Base-by-base conservation (phyloP, 805 yeast species). In the Myxozyma udenii region DNA sequence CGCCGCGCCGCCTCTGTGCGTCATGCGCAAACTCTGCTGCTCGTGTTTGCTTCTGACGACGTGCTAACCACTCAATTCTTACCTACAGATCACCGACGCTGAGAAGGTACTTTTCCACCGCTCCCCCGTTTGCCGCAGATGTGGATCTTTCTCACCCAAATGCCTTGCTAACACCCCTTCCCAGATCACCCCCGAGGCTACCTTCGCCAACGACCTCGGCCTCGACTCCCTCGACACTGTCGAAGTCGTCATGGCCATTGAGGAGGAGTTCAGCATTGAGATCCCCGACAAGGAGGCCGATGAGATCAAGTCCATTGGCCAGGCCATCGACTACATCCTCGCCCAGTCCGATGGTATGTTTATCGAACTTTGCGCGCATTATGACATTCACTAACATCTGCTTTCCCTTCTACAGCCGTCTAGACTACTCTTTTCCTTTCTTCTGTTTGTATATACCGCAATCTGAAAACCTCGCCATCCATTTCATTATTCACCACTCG, bases 211-310 rank as follows among this genome's bases (percentile, higher is more conserved):
- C 48, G 95, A 87, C 65, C 78, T 87, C 62, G 91, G 90, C n/a
- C 78, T 87, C 67, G 98, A 91, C 71, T 87, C 96, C 7, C 78
- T 91, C 61, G 98, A 91, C 67, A 85, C 93, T 58, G 96, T 91
- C 57, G 98, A 91, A 75, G 90, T 93, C 50, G 78, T 93, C 64
- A 95, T 93, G 71, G 96, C 96, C 51, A 84, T 91, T 66, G 98
- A 91, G 76, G 96, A 90, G 74, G 70, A 62, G 37, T 81, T 81
- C 62, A 88, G 87, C 64, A 79, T 87, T 66, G 86, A 84, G 68
- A 81, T 87, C 66, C 88, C 95, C 33, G 96, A 88, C 74, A 83
- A 85, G 69, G 87, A 87, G 63, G 93, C 96, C 49, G 97, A 91
- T 69, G 90, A 85, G 68, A 83, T 93, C 71, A 88, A 85, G 75